A percentile compares a stretch with the other conserved stretches of the same genome.
Conservation (phyloP, 2,329 filamentous ascomycete species). For the Coniochaeta prunicola region DNA sequence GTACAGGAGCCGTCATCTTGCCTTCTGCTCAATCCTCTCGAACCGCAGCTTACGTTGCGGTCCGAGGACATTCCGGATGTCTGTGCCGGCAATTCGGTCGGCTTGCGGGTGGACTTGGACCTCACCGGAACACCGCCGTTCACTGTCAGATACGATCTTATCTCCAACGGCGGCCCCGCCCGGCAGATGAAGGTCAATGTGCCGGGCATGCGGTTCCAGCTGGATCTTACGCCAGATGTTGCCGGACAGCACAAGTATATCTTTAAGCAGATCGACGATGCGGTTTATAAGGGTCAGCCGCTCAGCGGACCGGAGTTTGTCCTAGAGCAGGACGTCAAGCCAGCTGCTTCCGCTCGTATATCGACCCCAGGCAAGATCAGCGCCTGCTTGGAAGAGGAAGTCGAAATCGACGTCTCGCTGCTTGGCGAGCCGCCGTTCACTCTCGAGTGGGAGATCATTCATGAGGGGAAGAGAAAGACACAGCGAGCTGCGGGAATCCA, state of each 20-base stretch:
- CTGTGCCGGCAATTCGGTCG: conserved; percentile 89
- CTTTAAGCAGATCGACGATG: conserved; percentile 75
- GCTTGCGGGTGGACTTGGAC: conserved; percentile 80
- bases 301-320: conserved; percentile 55
- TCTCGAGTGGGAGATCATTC: conserved; percentile 86
- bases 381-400: conserved; percentile 76
- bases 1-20: conserved; percentile 93
- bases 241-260: conserved; percentile 84
- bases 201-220: conserved; percentile 69
- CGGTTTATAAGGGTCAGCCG: conserved; percentile 64
- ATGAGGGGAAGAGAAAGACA: conserved; percentile 77
- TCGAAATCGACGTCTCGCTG: conserved; percentile 67
- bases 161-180: conserved; percentile 49
- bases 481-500: conserved; percentile 58
- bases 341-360: conserved; percentile 75
- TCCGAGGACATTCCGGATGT: conserved; percentile 86
- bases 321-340: conserved; percentile 87
- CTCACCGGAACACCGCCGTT: conserved; percentile 91
- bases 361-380: conserved; percentile 48
- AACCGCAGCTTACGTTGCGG: conserved; percentile 69
- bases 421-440: conserved; percentile 81
- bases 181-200: conserved; percentile 50
- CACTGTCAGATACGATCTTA: conserved; percentile 68
- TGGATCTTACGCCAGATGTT: conserved; percentile 73
- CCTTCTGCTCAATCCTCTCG: conserved; percentile 80